Evolutionary conservation across 2,329 filamentous ascomycete species (phyloP), one percentile per base, ranked within the genome.

Genomic region (Mycocentrospora acerina): DNA sequence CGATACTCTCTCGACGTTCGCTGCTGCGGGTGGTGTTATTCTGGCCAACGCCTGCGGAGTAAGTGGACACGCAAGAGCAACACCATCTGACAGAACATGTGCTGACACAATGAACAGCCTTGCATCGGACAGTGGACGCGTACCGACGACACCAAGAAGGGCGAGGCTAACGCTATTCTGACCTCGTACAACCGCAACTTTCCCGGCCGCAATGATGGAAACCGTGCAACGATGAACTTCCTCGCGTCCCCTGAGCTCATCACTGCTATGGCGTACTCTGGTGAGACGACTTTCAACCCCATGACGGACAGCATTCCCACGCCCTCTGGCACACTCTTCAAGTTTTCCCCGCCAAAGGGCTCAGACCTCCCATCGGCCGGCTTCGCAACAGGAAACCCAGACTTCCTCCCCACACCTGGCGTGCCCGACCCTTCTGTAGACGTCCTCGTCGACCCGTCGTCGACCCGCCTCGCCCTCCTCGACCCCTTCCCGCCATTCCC

Each of bases 151-250:
- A 80, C 94, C 13, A 69, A 73, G 53, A 95, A 95, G 73, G 90
- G 90, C 46, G 88, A 90, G 42, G 76, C 81, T 37, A 98, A 98
- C 64, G 93, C 93, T 46, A 97, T 98, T 59, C 81, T 98, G 60
- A 91, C 90, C 8, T 96, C 90, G 1, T 98, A 96, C 76, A 98
- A 98, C 78, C 88, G 93, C 45, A 98, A 98, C 73, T 98, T 98
- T 77, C 88, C 88, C 34, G 91, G 89, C 45, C 87, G 93, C 51
- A 98, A 98, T 67, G 93, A 98, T 63, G 93, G 93, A 47, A 98
- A 98, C 74, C 84, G 88, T 15, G 84, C 86, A 28, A 98, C 93
- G 7, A 96, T 97, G 90, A 98, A 97, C 77, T 98, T 98, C 74
- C 80, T 98, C 35, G 91, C 93, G 8, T 96, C 90, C 0, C 93